Evolutionary conservation across 2,329 filamentous ascomycete species (phyloP).

Genomic region (Colletotrichum sp.): DNA sequence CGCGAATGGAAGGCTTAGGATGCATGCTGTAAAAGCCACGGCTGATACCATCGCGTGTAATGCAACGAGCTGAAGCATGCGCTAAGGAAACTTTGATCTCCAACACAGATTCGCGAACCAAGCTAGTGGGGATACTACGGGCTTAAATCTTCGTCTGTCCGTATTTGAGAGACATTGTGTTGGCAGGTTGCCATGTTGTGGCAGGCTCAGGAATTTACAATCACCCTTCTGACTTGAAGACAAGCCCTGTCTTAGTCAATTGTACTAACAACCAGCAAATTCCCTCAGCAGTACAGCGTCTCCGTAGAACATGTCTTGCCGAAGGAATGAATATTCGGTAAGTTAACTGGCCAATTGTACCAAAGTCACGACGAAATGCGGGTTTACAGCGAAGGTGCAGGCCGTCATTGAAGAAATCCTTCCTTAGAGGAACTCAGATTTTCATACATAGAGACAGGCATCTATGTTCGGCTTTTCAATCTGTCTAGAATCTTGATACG

Average conservation of each 20-base stretch:
- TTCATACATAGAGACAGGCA: neutral
- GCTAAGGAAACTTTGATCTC: neutral
- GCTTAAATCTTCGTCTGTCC: neutral
- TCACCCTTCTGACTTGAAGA: neutral
- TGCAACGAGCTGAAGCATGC: neutral
- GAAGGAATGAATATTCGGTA: neutral
- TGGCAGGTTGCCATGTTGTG: neutral
- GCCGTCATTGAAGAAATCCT: too few species aligned
- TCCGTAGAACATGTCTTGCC: neutral
- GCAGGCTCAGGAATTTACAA: neutral
- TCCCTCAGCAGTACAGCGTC: accelerated
- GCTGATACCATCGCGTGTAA: neutral
- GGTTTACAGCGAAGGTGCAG: neutral
- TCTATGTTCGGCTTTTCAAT: neutral
- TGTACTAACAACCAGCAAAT: neutral
- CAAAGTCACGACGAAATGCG: neutral
- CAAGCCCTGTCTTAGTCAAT: neutral
- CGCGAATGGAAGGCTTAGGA: neutral
- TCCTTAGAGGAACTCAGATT: too few species aligned
- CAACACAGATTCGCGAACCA: neutral
- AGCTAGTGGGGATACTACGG: neutral
- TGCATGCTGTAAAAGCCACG: neutral
- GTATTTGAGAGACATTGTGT: neutral
- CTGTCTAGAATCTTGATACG: accelerated
- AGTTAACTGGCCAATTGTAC: neutral